Evolutionary conservation across 306 rosid genomes (phyloP).

Genomic region (Citrullus amarus): DNA sequence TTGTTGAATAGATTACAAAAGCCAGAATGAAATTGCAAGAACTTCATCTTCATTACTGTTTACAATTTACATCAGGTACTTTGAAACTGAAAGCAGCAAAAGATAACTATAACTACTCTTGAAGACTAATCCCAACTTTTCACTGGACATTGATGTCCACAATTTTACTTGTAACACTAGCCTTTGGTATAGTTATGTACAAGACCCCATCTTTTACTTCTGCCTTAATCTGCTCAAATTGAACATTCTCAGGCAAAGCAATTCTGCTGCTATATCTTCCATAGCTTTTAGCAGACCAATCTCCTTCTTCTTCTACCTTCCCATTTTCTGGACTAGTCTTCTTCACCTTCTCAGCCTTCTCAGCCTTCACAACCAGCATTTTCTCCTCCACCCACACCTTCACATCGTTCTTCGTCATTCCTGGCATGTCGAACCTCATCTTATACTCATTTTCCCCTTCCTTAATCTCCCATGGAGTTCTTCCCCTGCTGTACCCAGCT

Average conservation of each 20-base stretch:
- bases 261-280: conserved; percentile 61
- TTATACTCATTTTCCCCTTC: conserved; percentile 58
- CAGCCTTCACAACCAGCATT: conserved; percentile 66
- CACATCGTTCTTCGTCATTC: conserved; percentile 72
- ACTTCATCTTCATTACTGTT: neutral
- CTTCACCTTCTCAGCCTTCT: conserved; percentile 24
- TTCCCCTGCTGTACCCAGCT: conserved; percentile 43
- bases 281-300: conserved; percentile 65
- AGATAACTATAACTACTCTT: neutral
- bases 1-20: neutral
- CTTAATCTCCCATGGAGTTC: conserved; percentile 82
- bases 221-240: conserved; percentile 59
- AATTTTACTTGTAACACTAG: conserved; percentile 16
- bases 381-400: conserved; percentile 83
- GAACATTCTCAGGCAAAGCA: conserved; percentile 61
- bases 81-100: neutral
- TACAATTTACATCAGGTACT: neutral
- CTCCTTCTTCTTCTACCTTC: conserved; percentile 12
- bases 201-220: conserved; percentile 83
- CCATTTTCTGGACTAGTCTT: neutral
- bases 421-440: conserved; percentile 91
- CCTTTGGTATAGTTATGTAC: conserved; percentile 56
- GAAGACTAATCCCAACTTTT: neutral
- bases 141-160: conserved; percentile 45
- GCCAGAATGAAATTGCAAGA: neutral